Evolutionary conservation across 2,329 filamentous ascomycete species (phyloP).

Genomic region (Aspergillus hortae): DNA sequence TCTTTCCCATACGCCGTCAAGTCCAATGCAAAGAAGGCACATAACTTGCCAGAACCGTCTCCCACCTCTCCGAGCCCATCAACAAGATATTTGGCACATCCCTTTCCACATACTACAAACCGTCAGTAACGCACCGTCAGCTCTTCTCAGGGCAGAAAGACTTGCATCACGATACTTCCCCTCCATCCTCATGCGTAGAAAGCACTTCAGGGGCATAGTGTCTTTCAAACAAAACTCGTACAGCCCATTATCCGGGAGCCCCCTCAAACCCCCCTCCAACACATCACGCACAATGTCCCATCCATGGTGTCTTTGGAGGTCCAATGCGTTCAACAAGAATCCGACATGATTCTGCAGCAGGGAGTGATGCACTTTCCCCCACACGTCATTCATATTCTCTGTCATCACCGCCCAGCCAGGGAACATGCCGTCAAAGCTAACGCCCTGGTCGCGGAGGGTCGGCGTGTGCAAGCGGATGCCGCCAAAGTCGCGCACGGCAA

Average conservation of each 20-base stretch:
- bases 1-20: not conserved
- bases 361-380: slow-evolving; percentile 17
- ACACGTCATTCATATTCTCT: slow-evolving; percentile 10
- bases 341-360: slow-evolving; percentile 18
- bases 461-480: slow-evolving; percentile 17
- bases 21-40: not conserved
- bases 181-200: slow-evolving; percentile 18
- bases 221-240: slow-evolving; percentile 13
- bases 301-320: slow-evolving; percentile 11
- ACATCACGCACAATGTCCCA: slow-evolving; percentile 13
- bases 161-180: slow-evolving; percentile 17
- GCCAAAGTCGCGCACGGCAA: slow-evolving; percentile 19
- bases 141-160: not conserved
- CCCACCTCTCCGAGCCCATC: not conserved
- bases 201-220: slow-evolving; percentile 19
- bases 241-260: not conserved
- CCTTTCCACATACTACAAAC: not conserved
- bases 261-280: slow-evolving; percentile 2
- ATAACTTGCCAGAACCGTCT: not conserved
- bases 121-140: not conserved
- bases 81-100: slow-evolving; percentile 38
- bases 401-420: slow-evolving; percentile 7
- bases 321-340: slow-evolving; percentile 6
- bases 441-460: slow-evolving; percentile 5
- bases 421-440: slow-evolving; percentile 7